These are phyloP conservation scores for Ambispora gerdemannii DNA, from an alignment of 192 early-diverging fungal species.

Conservation along the genomic window DNA sequence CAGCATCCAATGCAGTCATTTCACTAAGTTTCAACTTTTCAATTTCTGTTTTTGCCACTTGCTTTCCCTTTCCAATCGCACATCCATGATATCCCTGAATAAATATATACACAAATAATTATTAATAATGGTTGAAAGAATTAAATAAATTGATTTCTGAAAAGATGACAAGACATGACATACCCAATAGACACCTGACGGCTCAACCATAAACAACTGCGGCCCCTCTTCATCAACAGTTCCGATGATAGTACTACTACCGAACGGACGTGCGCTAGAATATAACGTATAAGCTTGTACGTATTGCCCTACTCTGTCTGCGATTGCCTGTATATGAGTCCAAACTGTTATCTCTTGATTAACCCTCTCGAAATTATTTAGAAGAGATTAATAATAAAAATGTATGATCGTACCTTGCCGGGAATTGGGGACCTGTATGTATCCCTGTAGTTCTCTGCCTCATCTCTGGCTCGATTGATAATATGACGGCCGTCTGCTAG, in stretches of 20 bases:
- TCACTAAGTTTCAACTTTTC: slow-evolving; percentile 90
- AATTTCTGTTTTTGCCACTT: slow-evolving; percentile 97
- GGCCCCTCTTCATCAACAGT: slow-evolving; percentile 79
- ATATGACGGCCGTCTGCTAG: slow-evolving; percentile 90
- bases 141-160: not conserved
- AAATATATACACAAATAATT: not conserved
- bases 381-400: slow-evolving; percentile 2
- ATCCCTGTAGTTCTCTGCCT: slow-evolving; percentile 85
- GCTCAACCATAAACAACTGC: slow-evolving; percentile 92
- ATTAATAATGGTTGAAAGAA: not conserved
- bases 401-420: slow-evolving; percentile 59
- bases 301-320: slow-evolving; percentile 89
- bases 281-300: slow-evolving; percentile 97
- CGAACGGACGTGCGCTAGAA: slow-evolving; percentile 93
- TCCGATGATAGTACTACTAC: slow-evolving; percentile 79
- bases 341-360: too few relatives aligned
- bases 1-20: slow-evolving; percentile 78
- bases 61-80: slow-evolving; percentile 94
- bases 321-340: slow-evolving; percentile 62
- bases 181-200: slow-evolving; percentile 93
- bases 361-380: too few relatives aligned
- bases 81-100: slow-evolving; percentile 88
- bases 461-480: slow-evolving; percentile 85
- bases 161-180: slow-evolving; percentile 17
- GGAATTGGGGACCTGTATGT: slow-evolving; percentile 80